A percentile compares a stretch with the other conserved stretches of the same genome.
These are phyloP conservation scores for Onygenales sp. DNA, from an alignment of 2,329 filamentous ascomycete species.

Conservation along the genomic window DNA sequence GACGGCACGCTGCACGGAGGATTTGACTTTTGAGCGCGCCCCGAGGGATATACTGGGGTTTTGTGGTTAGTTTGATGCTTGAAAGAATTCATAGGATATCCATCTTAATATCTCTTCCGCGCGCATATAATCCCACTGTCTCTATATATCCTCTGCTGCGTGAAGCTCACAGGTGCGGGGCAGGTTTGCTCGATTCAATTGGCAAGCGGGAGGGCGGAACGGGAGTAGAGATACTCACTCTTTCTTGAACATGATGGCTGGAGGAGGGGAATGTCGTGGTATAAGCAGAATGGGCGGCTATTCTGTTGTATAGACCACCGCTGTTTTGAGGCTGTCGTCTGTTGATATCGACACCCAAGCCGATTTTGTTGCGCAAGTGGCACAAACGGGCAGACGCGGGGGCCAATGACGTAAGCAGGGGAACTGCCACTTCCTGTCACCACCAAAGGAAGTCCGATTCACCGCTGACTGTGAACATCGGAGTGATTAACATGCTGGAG, in stretches of 20 bases:
- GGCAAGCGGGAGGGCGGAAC: slow-evolving; percentile 2
- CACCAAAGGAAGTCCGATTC: too few species aligned
- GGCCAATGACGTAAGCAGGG: not conserved
- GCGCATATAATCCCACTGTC: too few species aligned
- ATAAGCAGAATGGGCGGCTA: not conserved
- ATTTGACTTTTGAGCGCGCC: slow-evolving; percentile 77
- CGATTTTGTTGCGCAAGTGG: not conserved
- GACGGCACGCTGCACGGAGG: slow-evolving; percentile 80
- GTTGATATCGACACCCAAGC: not conserved
- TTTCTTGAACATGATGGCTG: slow-evolving; percentile 78
- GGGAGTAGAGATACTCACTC: slow-evolving; percentile 50
- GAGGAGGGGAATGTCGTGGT: not conserved
- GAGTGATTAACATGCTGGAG: too few species aligned
- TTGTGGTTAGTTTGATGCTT: not conserved
- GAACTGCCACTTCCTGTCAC: not conserved
- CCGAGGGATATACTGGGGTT: slow-evolving; percentile 7
- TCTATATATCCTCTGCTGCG: too few species aligned
- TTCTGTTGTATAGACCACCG: not conserved
- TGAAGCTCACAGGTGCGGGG: too few species aligned
- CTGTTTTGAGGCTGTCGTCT: not conserved
- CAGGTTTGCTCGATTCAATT: not conserved
- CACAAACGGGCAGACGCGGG: not conserved
- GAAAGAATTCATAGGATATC: not conserved
- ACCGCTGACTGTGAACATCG: too few species aligned
- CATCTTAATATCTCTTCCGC: too few species aligned